Percentiles rank a stretch among this genome's conserved stretches.
Conservation (phyloP, 306 rosid species). For the Trifolium dubium region DNA sequence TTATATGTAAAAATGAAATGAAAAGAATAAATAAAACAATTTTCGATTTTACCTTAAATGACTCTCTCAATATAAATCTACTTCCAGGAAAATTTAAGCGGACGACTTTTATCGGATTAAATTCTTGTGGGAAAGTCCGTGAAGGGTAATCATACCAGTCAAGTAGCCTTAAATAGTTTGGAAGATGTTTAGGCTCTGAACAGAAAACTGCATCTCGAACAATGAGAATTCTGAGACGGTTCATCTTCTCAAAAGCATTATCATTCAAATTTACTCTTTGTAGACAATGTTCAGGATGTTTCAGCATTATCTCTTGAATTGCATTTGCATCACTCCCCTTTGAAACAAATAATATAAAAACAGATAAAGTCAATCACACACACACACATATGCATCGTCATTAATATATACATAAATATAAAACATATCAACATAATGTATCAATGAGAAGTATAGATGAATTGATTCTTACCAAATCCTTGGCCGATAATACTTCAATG, state of each 20-base stretch:
- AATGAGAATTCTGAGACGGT: slow-evolving; percentile 32
- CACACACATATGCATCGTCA: too few species aligned
- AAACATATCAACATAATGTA: neutral
- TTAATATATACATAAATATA: neutral
- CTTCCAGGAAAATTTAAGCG: neutral
- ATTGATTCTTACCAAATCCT: slow-evolving; percentile 11
- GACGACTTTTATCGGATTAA: slow-evolving; percentile 13
- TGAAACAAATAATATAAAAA: neutral
- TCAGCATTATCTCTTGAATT: slow-evolving; percentile 35
- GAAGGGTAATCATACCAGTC: slow-evolving; percentile 31
- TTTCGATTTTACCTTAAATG: slow-evolving; percentile 19
- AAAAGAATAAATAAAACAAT: neutral
- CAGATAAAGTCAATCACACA: too few species aligned
- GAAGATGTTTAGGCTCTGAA: slow-evolving; percentile 1
- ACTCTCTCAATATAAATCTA: neutral
- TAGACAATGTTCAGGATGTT: neutral
- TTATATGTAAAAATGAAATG: neutral
- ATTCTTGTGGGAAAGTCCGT: slow-evolving; percentile 6
- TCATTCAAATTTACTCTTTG: neutral
- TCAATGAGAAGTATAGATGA: neutral
- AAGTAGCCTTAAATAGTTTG: slow-evolving; percentile 33
- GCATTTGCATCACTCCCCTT: neutral
- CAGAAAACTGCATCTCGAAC: slow-evolving; percentile 4
- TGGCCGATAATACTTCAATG: neutral
- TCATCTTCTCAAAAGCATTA: slow-evolving; percentile 25